These are phyloP conservation scores for Lepiota venenata DNA, from an alignment of 768 basidiomycete genomes.

Conservation along the genomic window DNA sequence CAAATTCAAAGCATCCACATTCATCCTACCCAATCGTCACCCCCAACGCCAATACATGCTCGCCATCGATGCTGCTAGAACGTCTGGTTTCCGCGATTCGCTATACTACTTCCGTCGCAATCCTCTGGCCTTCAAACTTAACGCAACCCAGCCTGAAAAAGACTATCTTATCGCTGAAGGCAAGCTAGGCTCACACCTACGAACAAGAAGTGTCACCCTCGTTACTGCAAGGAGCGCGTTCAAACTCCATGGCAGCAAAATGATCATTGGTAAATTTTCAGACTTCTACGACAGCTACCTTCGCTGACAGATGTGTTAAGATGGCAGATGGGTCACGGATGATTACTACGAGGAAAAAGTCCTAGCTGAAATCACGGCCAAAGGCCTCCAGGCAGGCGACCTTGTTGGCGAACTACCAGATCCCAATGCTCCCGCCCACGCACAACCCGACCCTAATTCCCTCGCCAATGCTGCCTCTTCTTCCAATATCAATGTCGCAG, in stretches of 20 bases:
- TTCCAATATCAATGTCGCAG: conserved; percentile 40
- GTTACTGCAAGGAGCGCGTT: conserved; percentile 90
- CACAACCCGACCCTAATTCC: conserved; percentile 37
- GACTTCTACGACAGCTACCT: neutral
- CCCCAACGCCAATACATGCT: conserved; percentile 88
- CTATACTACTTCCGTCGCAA: conserved; percentile 98
- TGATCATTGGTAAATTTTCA: conserved; percentile 64
- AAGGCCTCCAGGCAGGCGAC: conserved; percentile 80
- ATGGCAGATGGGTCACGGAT: conserved; percentile 89
- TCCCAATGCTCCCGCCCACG: conserved; percentile 51
- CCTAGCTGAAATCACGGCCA: conserved; percentile 70
- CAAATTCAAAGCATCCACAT: conserved; percentile 85
- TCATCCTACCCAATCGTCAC: conserved; percentile 81
- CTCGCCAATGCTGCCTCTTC: conserved; percentile 32
- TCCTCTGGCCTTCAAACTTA: conserved; percentile 85
- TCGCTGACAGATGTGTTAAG: conserved; percentile 33
- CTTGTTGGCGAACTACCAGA: conserved; percentile 82
- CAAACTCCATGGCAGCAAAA: conserved; percentile 92
- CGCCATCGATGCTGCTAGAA: conserved; percentile 95
- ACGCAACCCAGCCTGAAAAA: conserved; percentile 87
- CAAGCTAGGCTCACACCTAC: conserved; percentile 84
- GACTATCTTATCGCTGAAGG: conserved; percentile 88
- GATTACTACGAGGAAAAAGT: conserved; percentile 94
- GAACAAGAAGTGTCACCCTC: conserved; percentile 90
- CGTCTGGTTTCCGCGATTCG: conserved; percentile 94